phyloP scores from a whole-genome alignment of 2,329 filamentous ascomycete genomes.

The Chaetomium strumarium region DNA sequence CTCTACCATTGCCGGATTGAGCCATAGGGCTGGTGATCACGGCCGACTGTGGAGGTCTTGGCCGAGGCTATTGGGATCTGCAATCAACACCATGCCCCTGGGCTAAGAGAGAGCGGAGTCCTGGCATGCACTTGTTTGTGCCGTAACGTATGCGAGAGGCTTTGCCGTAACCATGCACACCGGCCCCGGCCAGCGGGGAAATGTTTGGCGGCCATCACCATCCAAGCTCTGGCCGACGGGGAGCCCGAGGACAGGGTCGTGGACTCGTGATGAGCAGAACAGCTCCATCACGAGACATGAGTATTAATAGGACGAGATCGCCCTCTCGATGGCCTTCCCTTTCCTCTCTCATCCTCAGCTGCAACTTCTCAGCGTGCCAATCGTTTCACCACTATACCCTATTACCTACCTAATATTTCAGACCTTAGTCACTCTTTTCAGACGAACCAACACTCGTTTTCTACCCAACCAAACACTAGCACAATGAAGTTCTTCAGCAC shows the following conservation, averaged over 20 bases:
- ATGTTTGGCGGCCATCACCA: slow-evolving; percentile 2
- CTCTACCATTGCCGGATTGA: background rate
- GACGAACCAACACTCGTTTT: background rate
- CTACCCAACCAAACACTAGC: slow-evolving; percentile 3
- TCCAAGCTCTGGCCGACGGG: background rate
- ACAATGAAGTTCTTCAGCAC: slow-evolving; percentile 23
- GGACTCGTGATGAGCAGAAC: too few species aligned
- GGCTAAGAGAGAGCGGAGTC: background rate
- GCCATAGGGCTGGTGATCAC: slow-evolving; percentile 13
- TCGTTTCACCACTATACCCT: background rate
- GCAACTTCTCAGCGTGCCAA: background rate
- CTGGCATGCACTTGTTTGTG: background rate
- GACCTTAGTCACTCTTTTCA: slow-evolving; percentile 16
- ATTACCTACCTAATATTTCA: background rate
- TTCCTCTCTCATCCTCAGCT: background rate
- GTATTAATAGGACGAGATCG: slow-evolving; percentile 3
- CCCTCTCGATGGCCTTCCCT: background rate
- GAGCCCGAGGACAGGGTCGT: too few species aligned
- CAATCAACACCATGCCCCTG: slow-evolving; percentile 9
- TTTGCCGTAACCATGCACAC: background rate
- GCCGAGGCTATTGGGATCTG: slow-evolving; percentile 17
- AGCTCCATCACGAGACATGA: background rate
- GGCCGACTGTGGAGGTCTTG: background rate
- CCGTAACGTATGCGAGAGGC: background rate
- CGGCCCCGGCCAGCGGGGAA: background rate